These are phyloP conservation scores for Lasiosphaeris hirsuta DNA, from an alignment of 495 filamentous ascomycete species.

Conservation along the genomic window DNA sequence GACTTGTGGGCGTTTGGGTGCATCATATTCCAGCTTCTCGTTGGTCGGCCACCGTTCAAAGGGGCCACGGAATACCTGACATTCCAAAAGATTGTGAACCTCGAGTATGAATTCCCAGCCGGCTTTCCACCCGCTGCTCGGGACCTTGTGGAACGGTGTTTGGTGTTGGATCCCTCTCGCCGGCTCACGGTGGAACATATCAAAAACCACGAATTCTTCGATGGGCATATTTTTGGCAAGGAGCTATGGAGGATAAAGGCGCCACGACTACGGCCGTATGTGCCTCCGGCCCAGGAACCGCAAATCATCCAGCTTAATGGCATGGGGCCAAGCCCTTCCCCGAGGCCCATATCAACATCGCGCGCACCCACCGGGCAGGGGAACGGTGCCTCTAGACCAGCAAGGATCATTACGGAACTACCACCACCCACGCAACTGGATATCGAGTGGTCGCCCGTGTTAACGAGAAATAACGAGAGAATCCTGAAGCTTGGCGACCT, in stretches of 20 bases:
- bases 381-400: constrained; percentile 57
- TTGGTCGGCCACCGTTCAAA: constrained; percentile 94
- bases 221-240: constrained; percentile 82
- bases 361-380: constrained; percentile 39
- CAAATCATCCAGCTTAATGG: constrained; percentile 78
- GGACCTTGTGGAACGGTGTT: constrained; percentile 86
- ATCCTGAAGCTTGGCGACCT: constrained; percentile 93
- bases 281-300: constrained; percentile 72
- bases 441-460: constrained; percentile 97
- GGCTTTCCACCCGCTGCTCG: constrained; percentile 86
- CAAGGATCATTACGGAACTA: constrained; percentile 89
- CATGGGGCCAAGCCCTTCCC: constrained; percentile 37
- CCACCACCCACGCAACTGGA: constrained; percentile 95
- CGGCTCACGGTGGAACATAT: constrained; percentile 94
- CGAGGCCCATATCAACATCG: constrained; percentile 49
- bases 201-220: constrained; percentile 95
- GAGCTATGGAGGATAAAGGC: constrained; percentile 88
- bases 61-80: constrained; percentile 95
- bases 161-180: constrained; percentile 84
- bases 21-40: constrained; percentile 94
- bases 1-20: constrained; percentile 99
- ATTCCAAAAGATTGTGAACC: constrained; percentile 93
- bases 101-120: constrained; percentile 90
- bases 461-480: constrained; percentile 85
- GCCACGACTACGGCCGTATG: constrained; percentile 82